These are phyloP conservation scores for Rubroboletus satanas DNA, from an alignment of 768 basidiomycete species.

Conservation along the genomic window DNA sequence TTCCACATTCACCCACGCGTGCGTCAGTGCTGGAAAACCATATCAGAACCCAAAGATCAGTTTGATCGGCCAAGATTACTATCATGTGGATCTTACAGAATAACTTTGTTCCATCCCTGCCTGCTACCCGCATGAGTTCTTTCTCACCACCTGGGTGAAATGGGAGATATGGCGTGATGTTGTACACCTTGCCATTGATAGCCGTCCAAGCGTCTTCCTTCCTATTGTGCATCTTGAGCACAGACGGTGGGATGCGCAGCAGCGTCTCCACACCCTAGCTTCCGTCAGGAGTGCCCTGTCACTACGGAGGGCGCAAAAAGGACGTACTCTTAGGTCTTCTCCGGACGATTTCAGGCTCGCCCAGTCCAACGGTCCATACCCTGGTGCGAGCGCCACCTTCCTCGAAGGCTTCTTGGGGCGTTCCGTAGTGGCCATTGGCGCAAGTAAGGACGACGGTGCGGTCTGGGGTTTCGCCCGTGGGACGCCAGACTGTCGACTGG, in stretches of 20 bases:
- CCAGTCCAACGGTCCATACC: conserved; percentile 93
- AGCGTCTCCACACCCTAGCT: conserved; percentile 66
- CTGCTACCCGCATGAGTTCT: conserved; percentile 92
- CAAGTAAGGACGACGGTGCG: conserved; percentile 44
- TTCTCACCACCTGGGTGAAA: conserved; percentile 95
- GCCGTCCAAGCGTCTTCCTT: conserved; percentile 90
- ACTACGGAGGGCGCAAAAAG: background rate
- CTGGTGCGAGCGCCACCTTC: conserved; percentile 89
- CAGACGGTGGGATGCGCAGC: conserved; percentile 68
- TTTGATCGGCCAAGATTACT: background rate
- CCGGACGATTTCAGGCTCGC: conserved; percentile 82
- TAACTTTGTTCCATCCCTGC: conserved; percentile 89
- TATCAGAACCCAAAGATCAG: conserved; percentile 1
- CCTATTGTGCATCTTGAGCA: conserved; percentile 77
- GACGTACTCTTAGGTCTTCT: conserved; percentile 66
- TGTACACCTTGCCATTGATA: conserved; percentile 93
- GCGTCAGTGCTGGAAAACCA: conserved; percentile 64
- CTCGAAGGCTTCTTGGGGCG: conserved; percentile 55
- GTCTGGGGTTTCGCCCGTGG: conserved; percentile 19
- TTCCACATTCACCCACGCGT: conserved; percentile 97
- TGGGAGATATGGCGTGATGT: conserved; percentile 85
- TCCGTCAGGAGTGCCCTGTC: background rate
- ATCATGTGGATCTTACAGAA: conserved; percentile 62
- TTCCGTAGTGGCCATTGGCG: conserved; percentile 62
- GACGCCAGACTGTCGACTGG: conserved; percentile 32